phyloP scores from a whole-genome alignment of 2,329 filamentous ascomycete species.

The Epichloe coenophiala region DNA sequence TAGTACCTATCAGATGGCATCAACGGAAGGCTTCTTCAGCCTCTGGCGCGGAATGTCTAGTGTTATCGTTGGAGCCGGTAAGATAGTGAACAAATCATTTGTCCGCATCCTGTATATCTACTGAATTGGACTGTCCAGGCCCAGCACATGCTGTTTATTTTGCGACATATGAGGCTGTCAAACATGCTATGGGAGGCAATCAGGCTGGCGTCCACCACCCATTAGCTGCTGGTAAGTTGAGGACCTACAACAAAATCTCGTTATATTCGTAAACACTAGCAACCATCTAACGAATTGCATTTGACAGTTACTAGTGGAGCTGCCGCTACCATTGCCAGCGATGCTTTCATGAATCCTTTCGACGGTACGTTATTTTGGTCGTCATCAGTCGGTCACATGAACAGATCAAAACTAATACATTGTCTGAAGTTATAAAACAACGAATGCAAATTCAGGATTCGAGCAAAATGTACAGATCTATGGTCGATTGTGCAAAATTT shows the following conservation, averaged over 20 bases:
- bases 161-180: slow-evolving; percentile 93
- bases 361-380: slow-evolving; percentile 53
- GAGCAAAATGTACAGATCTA: slow-evolving; percentile 69
- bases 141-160: slow-evolving; percentile 98
- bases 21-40: slow-evolving; percentile 76
- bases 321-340: slow-evolving; percentile 88
- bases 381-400: not conserved
- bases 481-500: slow-evolving; percentile 74
- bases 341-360: slow-evolving; percentile 98
- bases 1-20: slow-evolving; percentile 83
- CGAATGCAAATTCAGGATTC: slow-evolving; percentile 98
- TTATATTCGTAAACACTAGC: not conserved
- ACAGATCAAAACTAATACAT: not conserved
- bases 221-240: slow-evolving; percentile 65
- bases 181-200: slow-evolving; percentile 91
- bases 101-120: not conserved
- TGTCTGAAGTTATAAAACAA: slow-evolving; percentile 78
- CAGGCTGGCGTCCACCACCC: slow-evolving; percentile 79
- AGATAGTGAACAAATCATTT: slow-evolving; percentile 18
- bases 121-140: slow-evolving; percentile 36
- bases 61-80: slow-evolving; percentile 89
- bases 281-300: not conserved
- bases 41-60: slow-evolving; percentile 95
- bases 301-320: slow-evolving; percentile 74
- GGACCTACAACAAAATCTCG: no score